phyloP scores from a whole-genome alignment of 2,329 filamentous ascomycete genomes.

The Trematosphaeria pertusa region DNA sequence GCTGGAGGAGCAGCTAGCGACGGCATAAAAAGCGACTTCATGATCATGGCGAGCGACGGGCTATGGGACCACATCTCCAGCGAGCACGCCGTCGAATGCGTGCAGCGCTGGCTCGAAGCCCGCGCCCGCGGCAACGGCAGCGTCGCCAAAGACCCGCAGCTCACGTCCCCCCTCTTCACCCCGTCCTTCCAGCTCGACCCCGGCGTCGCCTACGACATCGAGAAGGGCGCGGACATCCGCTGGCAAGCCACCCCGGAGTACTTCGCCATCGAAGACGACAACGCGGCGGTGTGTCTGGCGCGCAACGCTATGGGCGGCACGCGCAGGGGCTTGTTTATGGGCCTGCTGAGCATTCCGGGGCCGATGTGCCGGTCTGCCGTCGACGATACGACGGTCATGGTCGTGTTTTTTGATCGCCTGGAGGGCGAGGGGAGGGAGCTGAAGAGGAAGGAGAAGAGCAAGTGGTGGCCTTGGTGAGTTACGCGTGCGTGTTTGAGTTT shows the following conservation, averaged over 20 bases:
- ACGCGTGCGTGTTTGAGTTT: background rate
- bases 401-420: constrained; percentile 59
- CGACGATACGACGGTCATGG: constrained; percentile 62
- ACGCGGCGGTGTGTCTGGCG: constrained; percentile 60
- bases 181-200: constrained; percentile 30
- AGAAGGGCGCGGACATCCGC: constrained; percentile 45
- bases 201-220: constrained; percentile 42
- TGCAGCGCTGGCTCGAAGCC: constrained; percentile 62
- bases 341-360: constrained; percentile 42
- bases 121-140: constrained; percentile 33
- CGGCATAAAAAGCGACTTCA: constrained; percentile 57
- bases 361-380: constrained; percentile 50
- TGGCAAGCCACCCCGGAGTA: constrained; percentile 52
- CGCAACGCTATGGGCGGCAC: constrained; percentile 62
- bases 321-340: constrained; percentile 48
- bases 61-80: constrained; percentile 69
- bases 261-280: constrained; percentile 60
- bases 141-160: constrained; percentile 24
- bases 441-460: constrained; percentile 14
- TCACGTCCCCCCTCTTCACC: constrained; percentile 15
- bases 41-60: constrained; percentile 72
- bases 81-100: constrained; percentile 64
- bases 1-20: background rate
- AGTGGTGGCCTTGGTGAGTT: constrained; percentile 22
- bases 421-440: constrained; percentile 1